Conservation (phyloP, 768 basidiomycete species). For the Strobilomyces echinocephalus region DNA sequence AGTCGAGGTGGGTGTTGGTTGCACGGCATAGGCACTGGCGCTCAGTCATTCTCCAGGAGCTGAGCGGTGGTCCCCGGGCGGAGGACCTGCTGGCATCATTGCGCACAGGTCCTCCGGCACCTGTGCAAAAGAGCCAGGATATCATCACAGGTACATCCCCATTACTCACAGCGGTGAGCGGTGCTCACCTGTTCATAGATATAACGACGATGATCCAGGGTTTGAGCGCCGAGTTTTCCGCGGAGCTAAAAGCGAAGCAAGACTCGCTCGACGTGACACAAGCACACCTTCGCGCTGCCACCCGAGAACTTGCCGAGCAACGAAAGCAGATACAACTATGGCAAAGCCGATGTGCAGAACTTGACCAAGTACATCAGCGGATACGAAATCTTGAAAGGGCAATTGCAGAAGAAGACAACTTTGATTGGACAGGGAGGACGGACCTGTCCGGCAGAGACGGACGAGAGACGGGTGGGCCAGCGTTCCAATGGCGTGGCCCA, state of each 20-base stretch:
- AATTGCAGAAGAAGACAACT: conserved; percentile 67
- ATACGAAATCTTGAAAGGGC: conserved; percentile 82
- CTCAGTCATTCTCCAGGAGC: conserved; percentile 43
- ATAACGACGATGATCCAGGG: conserved; percentile 81
- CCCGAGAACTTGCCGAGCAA: conserved; percentile 85
- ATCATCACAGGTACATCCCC: conserved; percentile 61
- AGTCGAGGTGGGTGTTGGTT: conserved; percentile 58
- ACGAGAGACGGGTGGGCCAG: conserved; percentile 36
- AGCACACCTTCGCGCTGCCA: conserved; percentile 81
- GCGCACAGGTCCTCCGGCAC: conserved; percentile 67
- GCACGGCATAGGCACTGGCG: background rate
- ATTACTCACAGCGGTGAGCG: background rate
- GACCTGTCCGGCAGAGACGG: conserved; percentile 40
- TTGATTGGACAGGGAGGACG: conserved; percentile 85
- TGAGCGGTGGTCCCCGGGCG: conserved; percentile 62
- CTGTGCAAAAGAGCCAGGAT: conserved; percentile 85
- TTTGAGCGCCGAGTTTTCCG: conserved; percentile 71
- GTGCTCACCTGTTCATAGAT: conserved; percentile 43
- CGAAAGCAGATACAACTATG: conserved; percentile 77
- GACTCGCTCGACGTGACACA: conserved; percentile 85
- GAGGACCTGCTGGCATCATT: conserved; percentile 78
- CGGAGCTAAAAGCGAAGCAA: conserved; percentile 83
- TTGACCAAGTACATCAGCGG: conserved; percentile 78
- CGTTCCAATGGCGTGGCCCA: conserved; percentile 68
- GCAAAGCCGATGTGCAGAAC: conserved; percentile 68